phyloP scores from a whole-genome alignment of 2,329 filamentous ascomycete species.

The Nigrospora oryzae region DNA sequence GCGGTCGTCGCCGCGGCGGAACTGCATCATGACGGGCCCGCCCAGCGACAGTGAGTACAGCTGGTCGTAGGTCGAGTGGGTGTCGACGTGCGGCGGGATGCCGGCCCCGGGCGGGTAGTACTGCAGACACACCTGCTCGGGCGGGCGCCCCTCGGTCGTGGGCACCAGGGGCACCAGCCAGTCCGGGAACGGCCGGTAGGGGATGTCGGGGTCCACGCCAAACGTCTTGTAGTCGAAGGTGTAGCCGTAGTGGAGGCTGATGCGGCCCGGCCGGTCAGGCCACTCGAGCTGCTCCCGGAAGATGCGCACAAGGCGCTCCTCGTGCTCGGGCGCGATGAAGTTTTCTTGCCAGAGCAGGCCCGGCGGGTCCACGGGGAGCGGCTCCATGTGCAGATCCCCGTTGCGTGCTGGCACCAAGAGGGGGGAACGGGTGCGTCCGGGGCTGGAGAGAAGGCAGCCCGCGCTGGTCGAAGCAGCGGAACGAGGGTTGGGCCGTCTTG shows the following conservation, averaged over 20 bases:
- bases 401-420: too few relatives aligned
- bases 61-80: constrained; percentile 35
- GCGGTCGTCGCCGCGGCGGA: constrained; percentile 10
- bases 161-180: constrained; percentile 43
- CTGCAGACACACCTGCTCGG: constrained; percentile 45
- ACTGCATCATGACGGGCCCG: constrained; percentile 14
- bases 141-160: constrained; percentile 29
- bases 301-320: constrained; percentile 31
- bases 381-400: constrained; percentile 8
- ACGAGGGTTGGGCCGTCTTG: too few relatives aligned
- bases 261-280: constrained; percentile 34
- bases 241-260: constrained; percentile 47
- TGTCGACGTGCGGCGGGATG: constrained; percentile 54
- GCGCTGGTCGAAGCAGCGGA: too few relatives aligned
- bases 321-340: constrained; percentile 37
- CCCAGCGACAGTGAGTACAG: constrained; percentile 17
- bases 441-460: too few relatives aligned
- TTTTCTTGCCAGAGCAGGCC: constrained; percentile 35
- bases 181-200: constrained; percentile 39
- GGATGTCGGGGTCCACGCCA: constrained; percentile 38
- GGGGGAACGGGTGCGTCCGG: too few relatives aligned
- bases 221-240: constrained; percentile 53
- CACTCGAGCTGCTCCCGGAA: constrained; percentile 36
- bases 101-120: constrained; percentile 51
- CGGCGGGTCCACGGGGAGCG: constrained; percentile 18